Percentiles rank a stretch among this genome's conserved stretches.
These are phyloP conservation scores for Diutina mesorugosa DNA, from an alignment of 1,139 yeast species.

Conservation along the genomic window DNA sequence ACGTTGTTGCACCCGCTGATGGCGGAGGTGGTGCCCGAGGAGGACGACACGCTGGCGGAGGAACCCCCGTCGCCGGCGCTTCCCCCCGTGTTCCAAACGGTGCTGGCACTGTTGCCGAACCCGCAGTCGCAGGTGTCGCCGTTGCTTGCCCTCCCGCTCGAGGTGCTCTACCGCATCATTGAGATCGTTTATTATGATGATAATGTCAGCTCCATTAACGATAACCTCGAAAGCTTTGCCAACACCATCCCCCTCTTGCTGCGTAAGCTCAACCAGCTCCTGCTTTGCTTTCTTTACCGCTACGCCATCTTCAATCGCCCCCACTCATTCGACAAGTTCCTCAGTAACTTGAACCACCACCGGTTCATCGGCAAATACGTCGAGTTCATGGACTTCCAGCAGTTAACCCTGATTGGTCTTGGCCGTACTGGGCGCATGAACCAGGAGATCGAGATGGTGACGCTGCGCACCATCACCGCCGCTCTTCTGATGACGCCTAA, in stretches of 20 bases:
- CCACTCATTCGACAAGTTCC: slow-evolving; percentile 63
- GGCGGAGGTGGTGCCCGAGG: background rate
- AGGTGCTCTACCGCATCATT: slow-evolving; percentile 28
- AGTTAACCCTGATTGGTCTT: slow-evolving; percentile 79
- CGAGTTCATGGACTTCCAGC: slow-evolving; percentile 73
- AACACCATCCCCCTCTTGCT: slow-evolving; percentile 26
- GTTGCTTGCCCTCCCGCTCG: slow-evolving; percentile 25
- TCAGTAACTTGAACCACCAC: slow-evolving; percentile 39
- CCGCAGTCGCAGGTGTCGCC: slow-evolving; percentile 10
- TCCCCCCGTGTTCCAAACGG: background rate
- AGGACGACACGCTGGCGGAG: background rate
- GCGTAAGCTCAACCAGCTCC: slow-evolving; percentile 17
- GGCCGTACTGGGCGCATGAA: slow-evolving; percentile 88
- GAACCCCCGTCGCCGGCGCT: background rate
- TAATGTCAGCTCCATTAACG: slow-evolving; percentile 22
- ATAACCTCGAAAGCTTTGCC: slow-evolving; percentile 29
- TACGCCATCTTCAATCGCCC: slow-evolving; percentile 72
- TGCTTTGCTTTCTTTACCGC: slow-evolving; percentile 36
- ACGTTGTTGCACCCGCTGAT: background rate
- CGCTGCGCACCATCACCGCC: slow-evolving; percentile 52
- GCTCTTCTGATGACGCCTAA: slow-evolving; percentile 57
- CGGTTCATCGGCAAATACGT: slow-evolving; percentile 52
- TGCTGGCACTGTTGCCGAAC: background rate
- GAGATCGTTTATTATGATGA: slow-evolving; percentile 30
- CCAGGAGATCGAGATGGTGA: slow-evolving; percentile 83